These are phyloP conservation scores for Diphasiastrum complanatum DNA, from an alignment of 83 land plant species.

Conservation along the genomic window DNA sequence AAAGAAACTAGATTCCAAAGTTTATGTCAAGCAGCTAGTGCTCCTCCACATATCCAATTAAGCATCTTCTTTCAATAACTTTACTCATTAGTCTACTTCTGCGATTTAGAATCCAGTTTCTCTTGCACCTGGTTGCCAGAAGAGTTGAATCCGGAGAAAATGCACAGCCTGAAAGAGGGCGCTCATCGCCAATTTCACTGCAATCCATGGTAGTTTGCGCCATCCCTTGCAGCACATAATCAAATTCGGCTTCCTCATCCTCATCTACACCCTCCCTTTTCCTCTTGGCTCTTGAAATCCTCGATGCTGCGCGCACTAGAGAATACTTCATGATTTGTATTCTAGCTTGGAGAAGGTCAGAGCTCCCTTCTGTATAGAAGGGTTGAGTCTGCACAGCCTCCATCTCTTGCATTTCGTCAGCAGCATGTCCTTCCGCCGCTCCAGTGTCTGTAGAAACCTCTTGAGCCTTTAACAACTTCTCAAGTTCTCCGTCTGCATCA, in stretches of 20 bases:
- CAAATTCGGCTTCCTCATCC: slow-evolving; percentile 76
- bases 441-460: slow-evolving; percentile 61
- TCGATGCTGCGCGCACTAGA: slow-evolving; percentile 49
- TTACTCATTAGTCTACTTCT: too few species aligned
- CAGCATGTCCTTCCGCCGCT: slow-evolving; percentile 28
- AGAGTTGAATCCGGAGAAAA: slow-evolving; percentile 66
- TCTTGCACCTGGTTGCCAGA: slow-evolving; percentile 74
- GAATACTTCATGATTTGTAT: slow-evolving; percentile 65
- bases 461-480: slow-evolving; percentile 63
- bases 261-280: slow-evolving; percentile 89
- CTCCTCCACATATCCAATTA: too few species aligned
- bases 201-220: slow-evolving; percentile 54
- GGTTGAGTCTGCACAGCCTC: slow-evolving; percentile 54
- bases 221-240: slow-evolving; percentile 51
- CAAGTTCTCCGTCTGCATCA: slow-evolving; percentile 80
- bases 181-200: slow-evolving; percentile 93
- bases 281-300: slow-evolving; percentile 61
- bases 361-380: slow-evolving; percentile 81
- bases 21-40: slow-evolving; percentile 1
- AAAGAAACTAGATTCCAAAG: not conserved
- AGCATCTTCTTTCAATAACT: too few species aligned
- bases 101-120: not conserved
- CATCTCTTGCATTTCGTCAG: slow-evolving; percentile 25
- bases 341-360: slow-evolving; percentile 56
- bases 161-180: slow-evolving; percentile 90